These are phyloP conservation scores for Alternaria burnsii DNA, from an alignment of 2,329 filamentous ascomycete genomes.

Conservation along the genomic window DNA sequence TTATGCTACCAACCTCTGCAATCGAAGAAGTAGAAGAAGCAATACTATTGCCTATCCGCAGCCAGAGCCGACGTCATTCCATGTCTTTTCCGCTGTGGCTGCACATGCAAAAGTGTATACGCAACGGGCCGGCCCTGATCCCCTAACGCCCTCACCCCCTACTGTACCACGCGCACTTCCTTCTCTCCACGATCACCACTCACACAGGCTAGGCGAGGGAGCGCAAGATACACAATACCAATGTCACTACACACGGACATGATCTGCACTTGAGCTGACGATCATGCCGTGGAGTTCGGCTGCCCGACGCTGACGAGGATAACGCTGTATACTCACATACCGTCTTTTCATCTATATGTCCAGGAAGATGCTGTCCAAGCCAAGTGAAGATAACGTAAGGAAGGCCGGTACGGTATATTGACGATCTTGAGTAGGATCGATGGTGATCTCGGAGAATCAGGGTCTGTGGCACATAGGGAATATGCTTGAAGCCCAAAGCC, in stretches of 20 bases:
- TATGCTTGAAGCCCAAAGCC: background rate
- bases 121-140: background rate
- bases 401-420: background rate
- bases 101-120: background rate
- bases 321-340: background rate
- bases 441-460: background rate
- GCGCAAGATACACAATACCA: background rate
- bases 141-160: background rate
- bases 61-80: background rate
- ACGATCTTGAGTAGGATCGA: conserved; percentile 1
- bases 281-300: background rate
- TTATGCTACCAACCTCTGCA: background rate
- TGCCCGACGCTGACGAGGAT: background rate
- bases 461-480: background rate
- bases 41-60: background rate
- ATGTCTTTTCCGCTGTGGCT: background rate
- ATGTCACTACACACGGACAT: background rate
- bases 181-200: background rate
- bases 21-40: background rate
- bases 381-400: background rate
- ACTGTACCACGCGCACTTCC: background rate
- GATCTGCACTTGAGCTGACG: background rate
- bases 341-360: background rate
- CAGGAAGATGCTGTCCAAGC: background rate
- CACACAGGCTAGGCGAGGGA: background rate